Conservation (phyloP, 106 monocot species). For the Chionographis japonica region DNA sequence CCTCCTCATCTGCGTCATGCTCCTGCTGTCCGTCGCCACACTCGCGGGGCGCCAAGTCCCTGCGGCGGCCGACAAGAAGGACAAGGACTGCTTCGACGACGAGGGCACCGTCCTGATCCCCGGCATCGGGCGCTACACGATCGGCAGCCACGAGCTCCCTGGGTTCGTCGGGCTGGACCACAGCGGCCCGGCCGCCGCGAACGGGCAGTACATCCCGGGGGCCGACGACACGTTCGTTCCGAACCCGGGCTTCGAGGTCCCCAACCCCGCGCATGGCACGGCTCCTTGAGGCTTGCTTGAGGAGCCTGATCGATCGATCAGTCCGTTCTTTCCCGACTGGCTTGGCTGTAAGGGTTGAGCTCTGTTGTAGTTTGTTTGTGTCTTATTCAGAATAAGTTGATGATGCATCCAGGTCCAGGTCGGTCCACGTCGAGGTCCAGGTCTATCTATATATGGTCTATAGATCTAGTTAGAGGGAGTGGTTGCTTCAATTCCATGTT, state of each 20-base stretch:
- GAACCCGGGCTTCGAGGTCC: conserved; percentile 25
- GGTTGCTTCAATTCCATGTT: too few relatives aligned
- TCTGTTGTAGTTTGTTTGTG: too few relatives aligned
- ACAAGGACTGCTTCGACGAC: background rate
- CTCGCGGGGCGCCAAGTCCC: background rate
- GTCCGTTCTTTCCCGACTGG: too few relatives aligned
- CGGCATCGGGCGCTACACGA: conserved; percentile 7
- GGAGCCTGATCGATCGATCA: too few relatives aligned
- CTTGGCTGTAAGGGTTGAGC: too few relatives aligned
- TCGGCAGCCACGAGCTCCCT: conserved; percentile 8
- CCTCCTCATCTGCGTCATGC: too few relatives aligned
- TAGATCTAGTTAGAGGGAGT: too few relatives aligned
- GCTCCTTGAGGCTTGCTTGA: background rate
- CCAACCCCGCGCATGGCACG: conserved; percentile 8
- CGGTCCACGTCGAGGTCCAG: too few relatives aligned
- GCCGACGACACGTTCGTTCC: conserved; percentile 31
- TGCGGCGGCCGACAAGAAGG: background rate
- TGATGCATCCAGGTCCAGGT: too few relatives aligned
- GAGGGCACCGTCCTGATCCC: conserved; percentile 17
- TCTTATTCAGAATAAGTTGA: too few relatives aligned
- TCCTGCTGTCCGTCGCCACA: background rate
- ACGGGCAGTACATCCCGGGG: conserved; percentile 13
- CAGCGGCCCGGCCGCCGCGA: conserved; percentile 20
- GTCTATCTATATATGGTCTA: too few relatives aligned
- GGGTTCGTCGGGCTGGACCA: conserved; percentile 16